Evolutionary conservation across 345 rosid species (phyloP), one percentile per base, ranked within the genome.

Genomic region (Hypericum androsaemum): DNA sequence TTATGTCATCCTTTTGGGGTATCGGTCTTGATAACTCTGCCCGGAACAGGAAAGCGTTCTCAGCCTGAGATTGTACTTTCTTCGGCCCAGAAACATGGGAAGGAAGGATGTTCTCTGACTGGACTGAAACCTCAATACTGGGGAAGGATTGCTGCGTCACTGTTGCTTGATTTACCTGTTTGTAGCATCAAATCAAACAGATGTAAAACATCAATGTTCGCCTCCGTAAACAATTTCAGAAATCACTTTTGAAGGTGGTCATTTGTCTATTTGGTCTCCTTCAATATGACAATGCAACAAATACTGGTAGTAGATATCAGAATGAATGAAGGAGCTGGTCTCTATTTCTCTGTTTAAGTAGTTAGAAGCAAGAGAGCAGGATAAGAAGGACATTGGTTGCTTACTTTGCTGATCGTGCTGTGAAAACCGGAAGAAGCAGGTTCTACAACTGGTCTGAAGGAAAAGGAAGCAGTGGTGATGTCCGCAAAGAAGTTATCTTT

Each of bases 401-500:
- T 72, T 73, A 80, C 84, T 63, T 73, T 81, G 63, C 52, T 64
- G 36, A 66, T 41, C 51, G 69, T 56, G 43, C 76, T 74, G 37
- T 69, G 77, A 66, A 76, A 69, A 65, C 71, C 75, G 41, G 88
- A 69, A 39, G 86, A 69, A 46, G 64, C 63, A 0, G 79, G 52
- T 47, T 76, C 89, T 15, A 71, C 73, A 55, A 69, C 56, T 40
- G 94, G 84, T 67, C 77, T 85, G 80, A 88, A 88, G 8, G 81
- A 84, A 69, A 92, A 92, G 5, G 96, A 74, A 44, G 83, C 69
- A 56, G 76, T 47, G 62, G 71, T 74, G 54, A 70, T 59, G 61
- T 70, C 84, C 50, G 85, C 76, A 41, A 81, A 78, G 57, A 74
- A 75, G 62, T 74, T 75, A 32, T 77, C 86, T 69, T 77, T 79